Percentiles rank a stretch among this genome's conserved stretches.
Evolutionary conservation across 805 yeast genomes (phyloP).

Genomic region (Ascoidea tarda): DNA sequence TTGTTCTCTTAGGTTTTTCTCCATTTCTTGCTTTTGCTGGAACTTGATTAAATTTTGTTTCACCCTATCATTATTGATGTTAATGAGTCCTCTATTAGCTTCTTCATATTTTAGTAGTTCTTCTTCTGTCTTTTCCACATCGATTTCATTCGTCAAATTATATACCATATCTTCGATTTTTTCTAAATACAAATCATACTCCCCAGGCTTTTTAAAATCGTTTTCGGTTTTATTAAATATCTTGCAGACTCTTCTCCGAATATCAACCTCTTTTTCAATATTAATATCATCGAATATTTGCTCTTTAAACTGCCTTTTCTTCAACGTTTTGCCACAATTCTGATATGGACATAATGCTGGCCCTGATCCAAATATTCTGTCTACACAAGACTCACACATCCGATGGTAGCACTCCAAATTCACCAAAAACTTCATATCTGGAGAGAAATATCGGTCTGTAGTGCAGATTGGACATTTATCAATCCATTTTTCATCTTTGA

Average conservation of each 20-base stretch:
- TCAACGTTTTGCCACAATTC: slow-evolving; percentile 71
- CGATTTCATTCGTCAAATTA: slow-evolving; percentile 57
- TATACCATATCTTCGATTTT: slow-evolving; percentile 70
- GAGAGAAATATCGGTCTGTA: slow-evolving; percentile 86
- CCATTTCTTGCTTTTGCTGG: slow-evolving; percentile 49
- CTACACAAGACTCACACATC: slow-evolving; percentile 95
- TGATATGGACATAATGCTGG: slow-evolving; percentile 97
- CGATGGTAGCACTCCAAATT: slow-evolving; percentile 98
- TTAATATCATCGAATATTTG: slow-evolving; percentile 85
- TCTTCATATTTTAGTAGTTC: slow-evolving; percentile 55
- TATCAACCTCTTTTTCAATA: slow-evolving; percentile 88
- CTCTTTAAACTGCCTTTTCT: slow-evolving; percentile 82
- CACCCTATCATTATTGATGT: slow-evolving; percentile 60
- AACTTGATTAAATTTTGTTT: slow-evolving; percentile 59
- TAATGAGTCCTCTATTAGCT: slow-evolving; percentile 59
- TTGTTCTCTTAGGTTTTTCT: slow-evolving; percentile 45
- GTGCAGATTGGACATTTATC: slow-evolving; percentile 97
- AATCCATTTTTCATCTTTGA: slow-evolving; percentile 32
- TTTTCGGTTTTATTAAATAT: slow-evolving; percentile 71
- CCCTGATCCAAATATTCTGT: slow-evolving; percentile 83
- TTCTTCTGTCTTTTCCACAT: slow-evolving; percentile 54
- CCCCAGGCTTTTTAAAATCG: slow-evolving; percentile 48
- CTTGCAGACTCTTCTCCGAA: slow-evolving; percentile 60
- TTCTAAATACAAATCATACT: slow-evolving; percentile 70
- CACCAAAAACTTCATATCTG: slow-evolving; percentile 81